phyloP scores from a whole-genome alignment of 1,284 basidiomycete species.

The Moesziomyces parantarcticus region DNA sequence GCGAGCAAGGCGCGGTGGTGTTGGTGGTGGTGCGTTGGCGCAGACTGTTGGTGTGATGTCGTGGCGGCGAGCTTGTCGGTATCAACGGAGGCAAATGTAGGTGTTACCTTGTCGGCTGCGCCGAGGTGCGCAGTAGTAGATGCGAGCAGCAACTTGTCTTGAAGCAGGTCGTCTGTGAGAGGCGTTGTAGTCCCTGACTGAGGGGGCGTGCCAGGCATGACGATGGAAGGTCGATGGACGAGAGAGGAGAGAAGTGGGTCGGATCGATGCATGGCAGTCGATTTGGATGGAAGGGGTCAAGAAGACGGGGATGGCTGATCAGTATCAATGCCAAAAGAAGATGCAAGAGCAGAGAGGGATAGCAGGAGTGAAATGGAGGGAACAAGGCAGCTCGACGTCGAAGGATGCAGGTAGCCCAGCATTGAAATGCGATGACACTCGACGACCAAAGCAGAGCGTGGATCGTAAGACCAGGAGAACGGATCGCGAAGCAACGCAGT shows the following conservation, averaged over 20 bases:
- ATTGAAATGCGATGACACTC: too few relatives aligned
- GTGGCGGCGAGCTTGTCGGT: not conserved
- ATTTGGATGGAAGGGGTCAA: not conserved
- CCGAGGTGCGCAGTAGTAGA: not conserved
- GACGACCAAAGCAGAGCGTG: too few relatives aligned
- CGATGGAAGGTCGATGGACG: constrained; percentile 2
- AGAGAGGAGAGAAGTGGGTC: not conserved
- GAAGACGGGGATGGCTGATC: not conserved
- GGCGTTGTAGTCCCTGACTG: constrained; percentile 24
- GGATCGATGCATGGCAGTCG: not conserved
- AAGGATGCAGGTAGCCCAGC: not conserved
- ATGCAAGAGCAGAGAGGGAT: not conserved
- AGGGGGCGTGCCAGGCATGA: constrained; percentile 30
- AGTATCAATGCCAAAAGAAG: not conserved
- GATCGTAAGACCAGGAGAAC: too few relatives aligned
- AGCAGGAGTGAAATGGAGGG: not conserved
- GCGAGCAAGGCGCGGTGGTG: not conserved
- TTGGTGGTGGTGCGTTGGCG: not conserved
- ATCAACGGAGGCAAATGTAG: not conserved
- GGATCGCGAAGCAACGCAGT: too few relatives aligned
- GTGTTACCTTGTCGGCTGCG: not conserved
- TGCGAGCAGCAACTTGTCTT: not conserved
- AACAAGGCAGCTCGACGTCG: not conserved
- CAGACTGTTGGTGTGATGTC: not conserved
- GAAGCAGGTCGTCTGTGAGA: constrained; percentile 17